Conservation (phyloP, 2,329 filamentous ascomycete genomes). For the Calonectria henricotiae region DNA sequence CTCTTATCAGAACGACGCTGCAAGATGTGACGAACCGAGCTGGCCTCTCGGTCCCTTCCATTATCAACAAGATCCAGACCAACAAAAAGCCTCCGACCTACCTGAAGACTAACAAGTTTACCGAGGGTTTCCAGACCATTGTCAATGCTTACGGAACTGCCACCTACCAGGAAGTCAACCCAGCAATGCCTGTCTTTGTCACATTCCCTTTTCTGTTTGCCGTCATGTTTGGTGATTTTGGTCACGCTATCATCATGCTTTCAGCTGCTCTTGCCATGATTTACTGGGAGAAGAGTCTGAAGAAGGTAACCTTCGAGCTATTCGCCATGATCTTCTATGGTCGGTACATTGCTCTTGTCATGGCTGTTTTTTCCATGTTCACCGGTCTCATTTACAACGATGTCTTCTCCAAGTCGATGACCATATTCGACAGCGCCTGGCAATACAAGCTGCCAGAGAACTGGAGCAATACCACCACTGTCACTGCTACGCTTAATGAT, state of each 20-base stretch:
- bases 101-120: slow-evolving; percentile 98
- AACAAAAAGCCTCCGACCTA: slow-evolving; percentile 98
- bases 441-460: slow-evolving; percentile 79
- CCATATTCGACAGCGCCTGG: slow-evolving; percentile 92
- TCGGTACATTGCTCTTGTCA: slow-evolving; percentile 98
- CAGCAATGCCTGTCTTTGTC: slow-evolving; percentile 93
- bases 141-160: slow-evolving; percentile 98
- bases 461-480: slow-evolving; percentile 76
- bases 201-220: slow-evolving; percentile 99
- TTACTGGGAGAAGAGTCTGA: slow-evolving; percentile 93
- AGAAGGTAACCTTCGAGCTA: slow-evolving; percentile 93
- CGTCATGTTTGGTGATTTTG: slow-evolving; percentile 99
- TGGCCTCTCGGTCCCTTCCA: slow-evolving; percentile 96
- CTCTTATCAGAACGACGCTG: slow-evolving; percentile 91
- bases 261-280: slow-evolving; percentile 91
- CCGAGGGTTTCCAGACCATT: slow-evolving; percentile 97
- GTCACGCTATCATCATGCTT: slow-evolving; percentile 93
- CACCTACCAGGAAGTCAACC: slow-evolving; percentile 98
- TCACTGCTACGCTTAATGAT: slow-evolving; percentile 78
- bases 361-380: slow-evolving; percentile 97
- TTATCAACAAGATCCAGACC: slow-evolving; percentile 97
- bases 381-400: slow-evolving; percentile 99
- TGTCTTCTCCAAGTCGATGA: slow-evolving; percentile 93
- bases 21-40: slow-evolving; percentile 98
- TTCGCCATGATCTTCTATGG: slow-evolving; percentile 99